A percentile compares a stretch with the other conserved stretches of the same genome.
phyloP scores from a whole-genome alignment of 2,329 filamentous ascomycete genomes.

The Xylaria sp. region DNA sequence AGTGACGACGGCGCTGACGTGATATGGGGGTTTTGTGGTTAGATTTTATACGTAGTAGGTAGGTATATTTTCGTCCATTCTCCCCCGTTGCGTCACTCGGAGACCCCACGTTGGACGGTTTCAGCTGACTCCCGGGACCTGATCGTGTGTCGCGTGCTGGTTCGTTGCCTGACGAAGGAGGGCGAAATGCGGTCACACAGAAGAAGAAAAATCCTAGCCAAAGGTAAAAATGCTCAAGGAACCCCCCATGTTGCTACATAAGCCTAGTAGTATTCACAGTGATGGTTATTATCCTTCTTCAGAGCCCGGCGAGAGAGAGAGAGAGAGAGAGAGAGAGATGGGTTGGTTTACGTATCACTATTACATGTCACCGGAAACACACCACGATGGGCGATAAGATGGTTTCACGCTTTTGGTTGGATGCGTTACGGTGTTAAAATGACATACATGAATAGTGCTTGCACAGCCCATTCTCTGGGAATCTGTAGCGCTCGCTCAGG shows the following conservation, averaged over 20 bases:
- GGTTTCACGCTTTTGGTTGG: neutral
- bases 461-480: neutral
- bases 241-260: neutral
- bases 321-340: neutral
- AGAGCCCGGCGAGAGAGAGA: neutral
- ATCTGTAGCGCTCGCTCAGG: neutral
- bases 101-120: constrained; percentile 37
- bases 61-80: constrained; percentile 2
- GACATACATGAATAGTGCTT: neutral
- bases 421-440: constrained; percentile 9
- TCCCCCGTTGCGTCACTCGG: constrained; percentile 23
- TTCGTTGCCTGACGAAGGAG: constrained; percentile 32
- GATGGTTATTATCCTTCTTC: neutral
- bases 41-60: neutral
- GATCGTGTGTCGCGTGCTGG: constrained; percentile 36
- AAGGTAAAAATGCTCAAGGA: neutral
- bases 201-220: constrained; percentile 7
- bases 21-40: constrained; percentile 30
- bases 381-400: constrained; percentile 11
- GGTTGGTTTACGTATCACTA: constrained; percentile 15
- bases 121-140: constrained; percentile 34
- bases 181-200: constrained; percentile 19
- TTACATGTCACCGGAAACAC: constrained; percentile 12
- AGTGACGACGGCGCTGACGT: constrained; percentile 32
- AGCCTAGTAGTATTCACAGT: neutral